Base-by-base conservation (phyloP, 805 yeast species). In the Ogataea ramenticola region DNA sequence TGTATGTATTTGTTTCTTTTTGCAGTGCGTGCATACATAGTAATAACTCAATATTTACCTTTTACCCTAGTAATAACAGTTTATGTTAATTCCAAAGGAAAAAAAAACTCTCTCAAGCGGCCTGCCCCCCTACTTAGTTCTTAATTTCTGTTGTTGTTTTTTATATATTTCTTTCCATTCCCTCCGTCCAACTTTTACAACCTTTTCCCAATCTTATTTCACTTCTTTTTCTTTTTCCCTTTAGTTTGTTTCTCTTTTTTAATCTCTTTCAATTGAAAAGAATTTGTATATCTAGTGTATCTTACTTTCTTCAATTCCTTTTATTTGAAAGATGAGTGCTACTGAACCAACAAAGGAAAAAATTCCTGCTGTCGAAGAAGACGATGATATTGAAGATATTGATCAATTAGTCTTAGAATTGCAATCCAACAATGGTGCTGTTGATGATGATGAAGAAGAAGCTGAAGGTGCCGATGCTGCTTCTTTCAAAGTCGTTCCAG, bases 401-500 rank as follows among this genome's bases (percentile, higher is more conserved):
- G 86, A 80, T 58, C 85, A 80, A 64, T 77, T 82, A 66, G 77
- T 82, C 57, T 74, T 77, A 52, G 96, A 87, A 60, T 74, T 88
- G 59, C 95, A 87, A 71, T 79, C 85, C 52, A 69, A 80, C 66
- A 73, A 71, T 52, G 79, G 74, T 54, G 53, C 30, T n/a, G 75
- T 59, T 30, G 77, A 62, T 12, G 79, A 62, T 3, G 82, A 72
- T 1, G 79, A 68, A 3, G 80, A 69, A 26, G 78, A 70, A 40
- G 80, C 69, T 37, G 70, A 61, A 33, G 67, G 52, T 31, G 80
- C 74, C 38, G 79, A 75, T 40, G 80, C 74, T 49, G 74, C 74
- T 52, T 72, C 80, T 47, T 79, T 80, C 66, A 79, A 82, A 67
- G 84, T 85, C 48, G 88, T 87, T 43, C 95, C 96, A 44, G 96